A percentile compares a stretch with the other conserved stretches of the same genome.
These are phyloP conservation scores for Stagonosporopsis tanaceti DNA, from an alignment of 2,329 filamentous ascomycete species.

Conservation along the genomic window DNA sequence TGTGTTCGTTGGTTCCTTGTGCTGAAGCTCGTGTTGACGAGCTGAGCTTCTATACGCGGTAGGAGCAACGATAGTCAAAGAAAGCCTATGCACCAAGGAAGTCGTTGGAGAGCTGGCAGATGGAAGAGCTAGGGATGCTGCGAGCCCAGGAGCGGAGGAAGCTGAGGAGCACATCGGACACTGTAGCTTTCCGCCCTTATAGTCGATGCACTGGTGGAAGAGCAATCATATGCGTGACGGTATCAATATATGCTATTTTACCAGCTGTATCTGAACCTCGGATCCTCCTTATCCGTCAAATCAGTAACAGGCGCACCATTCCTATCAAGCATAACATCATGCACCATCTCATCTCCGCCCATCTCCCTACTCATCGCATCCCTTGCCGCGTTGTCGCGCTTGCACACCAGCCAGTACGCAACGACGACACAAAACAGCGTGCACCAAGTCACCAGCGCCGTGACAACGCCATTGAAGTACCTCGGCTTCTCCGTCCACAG, in stretches of 20 bases:
- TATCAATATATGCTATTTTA: not conserved
- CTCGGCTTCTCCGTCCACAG: conserved; percentile 56
- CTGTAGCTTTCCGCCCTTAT: conserved; percentile 9
- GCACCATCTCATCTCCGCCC: not conserved
- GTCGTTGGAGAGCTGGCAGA: not conserved
- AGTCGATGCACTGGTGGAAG: not conserved
- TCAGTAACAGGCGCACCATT: conserved; percentile 10
- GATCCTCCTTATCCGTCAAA: conserved; percentile 7
- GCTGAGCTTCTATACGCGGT: not conserved
- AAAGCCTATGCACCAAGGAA: not conserved
- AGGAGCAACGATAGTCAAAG: not conserved
- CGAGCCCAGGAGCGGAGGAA: not conserved
- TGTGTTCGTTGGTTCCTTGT: not conserved
- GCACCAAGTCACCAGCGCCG: conserved; percentile 55
- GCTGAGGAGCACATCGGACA: conserved; percentile 16
- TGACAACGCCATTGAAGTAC: conserved; percentile 58
- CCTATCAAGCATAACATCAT: conserved; percentile 4
- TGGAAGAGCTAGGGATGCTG: conserved; percentile 10
- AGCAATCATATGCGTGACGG: not conserved
- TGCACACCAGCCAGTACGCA: conserved; percentile 10
- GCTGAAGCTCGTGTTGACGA: not conserved
- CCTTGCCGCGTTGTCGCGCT: conserved; percentile 2
- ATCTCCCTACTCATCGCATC: not conserved
- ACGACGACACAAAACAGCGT: conserved; percentile 5
- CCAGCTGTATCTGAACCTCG: conserved; percentile 9